phyloP scores from a whole-genome alignment of 352 stramenopile species.

The Pythium graminicola region DNA sequence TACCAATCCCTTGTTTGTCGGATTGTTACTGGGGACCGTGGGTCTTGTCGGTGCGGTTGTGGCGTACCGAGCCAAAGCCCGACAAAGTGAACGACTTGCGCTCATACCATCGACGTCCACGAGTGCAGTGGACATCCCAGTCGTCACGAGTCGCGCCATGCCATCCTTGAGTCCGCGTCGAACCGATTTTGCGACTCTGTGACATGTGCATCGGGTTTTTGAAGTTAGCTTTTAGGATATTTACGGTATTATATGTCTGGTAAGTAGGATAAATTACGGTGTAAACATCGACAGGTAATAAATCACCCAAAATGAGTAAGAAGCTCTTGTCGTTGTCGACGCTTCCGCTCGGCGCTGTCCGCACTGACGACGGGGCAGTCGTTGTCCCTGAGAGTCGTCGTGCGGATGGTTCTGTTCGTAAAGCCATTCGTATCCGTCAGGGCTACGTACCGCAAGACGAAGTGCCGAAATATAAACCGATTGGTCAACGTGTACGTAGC shows the following conservation, averaged over 20 bases:
- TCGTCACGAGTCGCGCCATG: conserved; percentile 3
- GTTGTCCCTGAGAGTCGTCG: conserved; percentile 56
- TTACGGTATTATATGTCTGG: conserved; percentile 7
- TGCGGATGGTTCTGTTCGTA: conserved; percentile 68
- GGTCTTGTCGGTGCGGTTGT: conserved; percentile 25
- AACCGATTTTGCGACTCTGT: conserved; percentile 5
- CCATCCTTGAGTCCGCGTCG: background rate
- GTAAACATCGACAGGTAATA: too few relatives aligned
- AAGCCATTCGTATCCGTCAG: conserved; percentile 73
- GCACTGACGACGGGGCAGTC: conserved; percentile 49
- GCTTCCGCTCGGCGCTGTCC: conserved; percentile 60
- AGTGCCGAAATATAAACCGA: conserved; percentile 70
- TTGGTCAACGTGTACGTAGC: conserved; percentile 42
- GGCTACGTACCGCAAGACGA: conserved; percentile 81
- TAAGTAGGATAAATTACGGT: background rate
- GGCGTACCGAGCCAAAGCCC: conserved; percentile 22
- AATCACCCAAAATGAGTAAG: conserved; percentile 10
- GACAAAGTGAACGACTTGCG: conserved; percentile 9
- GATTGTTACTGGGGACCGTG: conserved; percentile 29
- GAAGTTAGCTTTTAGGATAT: conserved; percentile 18
- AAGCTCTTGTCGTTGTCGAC: background rate
- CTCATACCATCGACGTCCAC: conserved; percentile 5
- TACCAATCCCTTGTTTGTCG: conserved; percentile 39
- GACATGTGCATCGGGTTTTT: conserved; percentile 3
- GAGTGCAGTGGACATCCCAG: background rate